Evolutionary conservation across 2,329 filamentous ascomycete genomes (phyloP), one percentile per base, ranked within the genome.

Genomic region (Penicillium sp.): DNA sequence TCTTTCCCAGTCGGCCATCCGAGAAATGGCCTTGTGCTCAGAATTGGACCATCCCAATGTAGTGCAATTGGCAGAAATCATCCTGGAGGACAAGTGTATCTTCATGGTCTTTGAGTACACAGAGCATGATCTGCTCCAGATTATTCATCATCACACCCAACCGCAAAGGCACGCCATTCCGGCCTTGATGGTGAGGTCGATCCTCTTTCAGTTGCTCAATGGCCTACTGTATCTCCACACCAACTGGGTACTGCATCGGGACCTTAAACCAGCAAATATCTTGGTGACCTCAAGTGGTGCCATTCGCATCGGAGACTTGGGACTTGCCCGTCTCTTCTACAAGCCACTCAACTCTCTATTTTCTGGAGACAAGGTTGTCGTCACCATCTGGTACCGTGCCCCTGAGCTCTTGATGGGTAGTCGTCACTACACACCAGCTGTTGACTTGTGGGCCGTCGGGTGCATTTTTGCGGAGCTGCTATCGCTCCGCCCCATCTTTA

Each of bases 101-200:
- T 98, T 90, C 72, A 98, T 98, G 86, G 90, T 98, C 2, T 97
- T 98, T 61, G 93, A 97, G 69, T 98, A 95, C 68, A 93, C 93
- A 58, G 93, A 98, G 70, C 93, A 98, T 69, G 93, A 98, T 69
- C 74, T 98, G 33, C 77, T 98, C 4, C 93, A 98, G 69, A 97
- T 98, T 66, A 96, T 98, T 59, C 93, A 98, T 67, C 90, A 97
- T 66, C 93, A 98, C 70, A 95, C 87, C 2, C 85, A 95, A 67
- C 85, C 90, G 51, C 84, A 88, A 28, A 80, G 90, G 24, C 87
- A 93, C 59, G 85, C 88, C 6, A 96, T 98, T 51, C 89, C 91
- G 1, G 85, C 91, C 0, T 76, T 82, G 22, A 95, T 88, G 52
- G 85, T 98, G 64, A 91, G 90, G 64, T 94, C 87, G 55, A 95